A percentile compares a stretch with the other conserved stretches of the same genome.
These are phyloP conservation scores for Alloascoidea africana DNA, from an alignment of 805 yeast species.

Conservation along the genomic window DNA sequence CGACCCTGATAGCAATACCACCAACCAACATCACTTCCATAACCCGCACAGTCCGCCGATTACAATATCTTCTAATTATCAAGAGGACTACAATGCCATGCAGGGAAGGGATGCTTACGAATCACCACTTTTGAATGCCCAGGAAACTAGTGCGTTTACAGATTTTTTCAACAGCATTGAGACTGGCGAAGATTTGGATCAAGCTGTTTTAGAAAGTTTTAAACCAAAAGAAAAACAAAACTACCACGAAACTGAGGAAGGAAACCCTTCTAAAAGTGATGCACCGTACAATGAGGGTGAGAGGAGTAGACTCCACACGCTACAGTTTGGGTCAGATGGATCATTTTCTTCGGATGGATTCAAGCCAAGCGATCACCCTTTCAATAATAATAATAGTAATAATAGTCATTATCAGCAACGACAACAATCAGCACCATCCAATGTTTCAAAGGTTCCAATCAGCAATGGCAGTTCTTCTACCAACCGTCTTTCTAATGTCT, in stretches of 20 bases:
- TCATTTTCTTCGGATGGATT: neutral
- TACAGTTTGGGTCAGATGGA: neutral
- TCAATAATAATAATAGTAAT: too few relatives aligned
- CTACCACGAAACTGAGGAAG: neutral
- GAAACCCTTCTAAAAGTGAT: neutral
- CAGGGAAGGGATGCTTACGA: too few relatives aligned
- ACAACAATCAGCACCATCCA: neutral
- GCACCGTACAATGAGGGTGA: neutral
- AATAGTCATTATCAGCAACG: too few relatives aligned
- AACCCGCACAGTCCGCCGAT: too few relatives aligned
- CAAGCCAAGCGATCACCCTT: too few relatives aligned
- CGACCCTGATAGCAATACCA: too few relatives aligned
- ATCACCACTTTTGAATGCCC: neutral
- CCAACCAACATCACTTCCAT: too few relatives aligned
- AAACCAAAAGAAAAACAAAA: neutral
- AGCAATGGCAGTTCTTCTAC: neutral
- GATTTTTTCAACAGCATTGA: neutral
- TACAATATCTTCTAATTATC: too few relatives aligned
- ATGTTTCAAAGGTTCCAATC: too few relatives aligned
- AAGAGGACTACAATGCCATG: too few relatives aligned
- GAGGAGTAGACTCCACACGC: neutral
- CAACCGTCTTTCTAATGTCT: neutral
- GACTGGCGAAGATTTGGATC: neutral
- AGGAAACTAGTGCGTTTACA: neutral
- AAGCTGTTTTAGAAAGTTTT: neutral